Evolutionary conservation across 2,329 filamentous ascomycete genomes (phyloP).

Genomic region (Bipolaris bicolor): DNA sequence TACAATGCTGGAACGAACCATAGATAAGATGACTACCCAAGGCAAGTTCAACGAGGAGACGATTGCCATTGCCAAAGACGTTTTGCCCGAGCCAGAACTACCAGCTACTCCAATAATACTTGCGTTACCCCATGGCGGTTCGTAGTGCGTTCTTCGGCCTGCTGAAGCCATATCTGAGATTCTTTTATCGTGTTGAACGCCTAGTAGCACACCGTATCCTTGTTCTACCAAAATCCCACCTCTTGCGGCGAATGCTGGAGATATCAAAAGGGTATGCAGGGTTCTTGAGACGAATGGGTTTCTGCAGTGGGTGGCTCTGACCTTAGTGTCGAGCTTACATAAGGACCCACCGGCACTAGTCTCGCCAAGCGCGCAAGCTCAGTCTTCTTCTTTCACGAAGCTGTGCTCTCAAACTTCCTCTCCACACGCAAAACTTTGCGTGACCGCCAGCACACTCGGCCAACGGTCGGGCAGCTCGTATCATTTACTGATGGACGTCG

Average conservation of each 20-base stretch:
- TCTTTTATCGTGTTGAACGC: not conserved
- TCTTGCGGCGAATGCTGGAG: slow-evolving; percentile 15
- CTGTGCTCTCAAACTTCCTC: slow-evolving; percentile 27
- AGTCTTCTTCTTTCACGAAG: slow-evolving; percentile 34
- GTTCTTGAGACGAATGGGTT: slow-evolving; percentile 17
- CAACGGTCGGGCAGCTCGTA: slow-evolving; percentile 39
- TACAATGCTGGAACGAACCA: slow-evolving; percentile 63
- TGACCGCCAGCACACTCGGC: slow-evolving; percentile 37
- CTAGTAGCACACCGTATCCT: slow-evolving; percentile 7
- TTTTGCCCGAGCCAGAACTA: slow-evolving; percentile 94
- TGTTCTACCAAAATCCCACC: slow-evolving; percentile 12
- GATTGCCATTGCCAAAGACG: slow-evolving; percentile 89
- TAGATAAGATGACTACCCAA: slow-evolving; percentile 97
- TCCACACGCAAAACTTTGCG: slow-evolving; percentile 39
- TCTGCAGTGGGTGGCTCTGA: slow-evolving; percentile 20
- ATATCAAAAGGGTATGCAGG: slow-evolving; percentile 25
- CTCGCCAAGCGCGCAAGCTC: slow-evolving; percentile 35
- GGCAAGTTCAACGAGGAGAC: slow-evolving; percentile 88
- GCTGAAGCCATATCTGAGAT: slow-evolving; percentile 30
- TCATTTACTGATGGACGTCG: slow-evolving; percentile 44
- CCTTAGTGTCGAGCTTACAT: slow-evolving; percentile 22
- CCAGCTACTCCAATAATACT: slow-evolving; percentile 97
- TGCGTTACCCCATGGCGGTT: slow-evolving; percentile 93
- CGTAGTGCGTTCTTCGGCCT: slow-evolving; percentile 70
- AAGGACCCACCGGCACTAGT: slow-evolving; percentile 23